Evolutionary conservation across 2,329 filamentous ascomycete genomes (phyloP).

Genomic region (Alternaria sp.): DNA sequence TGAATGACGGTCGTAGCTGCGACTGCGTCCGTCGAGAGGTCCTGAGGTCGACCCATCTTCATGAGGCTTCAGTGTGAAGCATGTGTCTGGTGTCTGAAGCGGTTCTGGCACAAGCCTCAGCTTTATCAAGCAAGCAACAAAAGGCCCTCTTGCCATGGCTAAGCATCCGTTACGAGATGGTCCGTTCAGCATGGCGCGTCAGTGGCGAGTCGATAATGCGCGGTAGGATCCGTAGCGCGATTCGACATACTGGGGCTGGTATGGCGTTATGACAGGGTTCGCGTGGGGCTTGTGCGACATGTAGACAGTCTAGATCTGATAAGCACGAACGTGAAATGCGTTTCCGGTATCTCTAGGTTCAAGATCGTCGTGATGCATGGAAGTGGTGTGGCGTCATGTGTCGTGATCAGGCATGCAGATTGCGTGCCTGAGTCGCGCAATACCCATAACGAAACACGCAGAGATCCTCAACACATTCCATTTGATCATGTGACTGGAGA

Average conservation of each 20-base stretch:
- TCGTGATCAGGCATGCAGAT: conserved; percentile 3
- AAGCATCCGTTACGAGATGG: background rate
- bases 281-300: background rate
- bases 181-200: background rate
- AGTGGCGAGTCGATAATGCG: background rate
- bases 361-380: background rate
- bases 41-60: conserved; percentile 2
- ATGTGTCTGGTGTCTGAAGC: background rate
- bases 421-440: conserved; percentile 5
- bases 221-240: background rate
- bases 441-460: background rate
- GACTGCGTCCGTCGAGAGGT: background rate
- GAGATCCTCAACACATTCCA: background rate
- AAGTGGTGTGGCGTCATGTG: background rate
- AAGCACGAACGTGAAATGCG: background rate
- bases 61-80: background rate
- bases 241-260: conserved; percentile 8
- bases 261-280: conserved; percentile 12
- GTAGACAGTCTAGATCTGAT: background rate
- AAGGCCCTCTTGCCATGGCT: background rate
- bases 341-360: background rate
- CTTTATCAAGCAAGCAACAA: background rate
- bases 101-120: background rate
- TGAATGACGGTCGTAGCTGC: background rate
- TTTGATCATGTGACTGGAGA: too few species aligned